Evolutionary conservation across 2,329 filamentous ascomycete genomes (phyloP), one percentile per base, ranked within the genome.

Genomic region (Colletotrichum sojae): DNA sequence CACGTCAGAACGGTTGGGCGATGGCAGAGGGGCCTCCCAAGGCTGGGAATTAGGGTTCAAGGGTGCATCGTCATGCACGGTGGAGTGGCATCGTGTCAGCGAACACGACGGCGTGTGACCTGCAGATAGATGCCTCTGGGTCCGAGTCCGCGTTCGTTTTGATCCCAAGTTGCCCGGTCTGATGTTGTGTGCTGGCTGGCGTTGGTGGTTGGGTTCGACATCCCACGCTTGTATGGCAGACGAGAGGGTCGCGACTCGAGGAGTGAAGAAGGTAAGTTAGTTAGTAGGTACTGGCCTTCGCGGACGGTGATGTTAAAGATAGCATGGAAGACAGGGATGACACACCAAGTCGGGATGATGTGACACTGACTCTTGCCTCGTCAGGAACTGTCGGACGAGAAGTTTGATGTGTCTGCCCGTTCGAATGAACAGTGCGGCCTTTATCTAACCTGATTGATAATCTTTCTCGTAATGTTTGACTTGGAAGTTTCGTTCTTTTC

Each of bases 61-160:
- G 65, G 39, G 27, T 51, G 60, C 45, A 57, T 55, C 39, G 45
- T 68, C 43, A 57, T 64, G 53, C 46, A 22, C 45, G 43, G 51
- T 31, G 31, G 52, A 45, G 45, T 43, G 25, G 53, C 45, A 52
- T 52, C 53, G n/a, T 58, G 45, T 45, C 16, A 31, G 46, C 31
- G 31, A 18, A 40, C 63, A 45, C 40, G 48, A 18, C 52, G 51
- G 27, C 27, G 40, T 67, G 31, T 51, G 51, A 67, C 51, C 22
- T 36, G 31, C 31, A 36, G 31, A 8, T 36, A 36, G 31, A 8
- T 36, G 31, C 31, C 31, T 36, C 31, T 36, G 10, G 31, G 31
- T 4, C 22, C 22, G 22, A 25, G 22, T 25, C 22, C 22, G 22
- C 5, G 22, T 25, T 25, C 22, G 18, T 22, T 20, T 36, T 36